Evolutionary conservation across 106 monocot species (phyloP).

Genomic region (Platanthera zijinensis): DNA sequence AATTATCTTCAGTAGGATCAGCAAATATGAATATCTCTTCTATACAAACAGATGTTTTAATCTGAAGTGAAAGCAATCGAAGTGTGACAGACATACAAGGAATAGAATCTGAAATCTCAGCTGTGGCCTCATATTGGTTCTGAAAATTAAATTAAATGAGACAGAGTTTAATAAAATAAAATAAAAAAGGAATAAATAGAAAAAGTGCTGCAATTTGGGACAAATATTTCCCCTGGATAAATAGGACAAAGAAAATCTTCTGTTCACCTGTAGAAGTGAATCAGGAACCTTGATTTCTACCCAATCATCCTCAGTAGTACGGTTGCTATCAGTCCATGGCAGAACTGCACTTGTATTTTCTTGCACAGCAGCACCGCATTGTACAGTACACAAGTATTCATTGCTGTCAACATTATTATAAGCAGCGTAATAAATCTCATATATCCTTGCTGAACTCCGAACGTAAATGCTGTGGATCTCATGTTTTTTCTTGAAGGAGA

Average conservation of each 20-base stretch:
- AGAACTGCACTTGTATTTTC: constrained; percentile 16
- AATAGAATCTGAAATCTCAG: constrained; percentile 74
- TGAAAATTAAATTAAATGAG: constrained; percentile 19
- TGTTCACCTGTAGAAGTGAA: constrained; percentile 17
- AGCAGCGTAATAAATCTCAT: constrained; percentile 66
- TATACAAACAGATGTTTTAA: constrained; percentile 45
- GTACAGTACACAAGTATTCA: constrained; percentile 84
- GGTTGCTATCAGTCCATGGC: constrained; percentile 21
- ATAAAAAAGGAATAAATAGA: background rate
- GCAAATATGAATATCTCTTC: constrained; percentile 85
- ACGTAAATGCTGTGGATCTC: constrained; percentile 75
- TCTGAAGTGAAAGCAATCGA: constrained; percentile 74
- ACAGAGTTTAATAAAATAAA: background rate
- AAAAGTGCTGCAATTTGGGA: constrained; percentile 10
- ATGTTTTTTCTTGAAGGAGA: constrained; percentile 56
- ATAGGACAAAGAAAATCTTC: constrained; percentile 5
- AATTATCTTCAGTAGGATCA: constrained; percentile 51
- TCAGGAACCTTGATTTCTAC: constrained; percentile 55
- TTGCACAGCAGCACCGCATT: constrained; percentile 43
- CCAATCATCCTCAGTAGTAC: constrained; percentile 72
- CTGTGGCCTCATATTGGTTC: constrained; percentile 80
- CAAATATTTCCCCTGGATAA: constrained; percentile 7
- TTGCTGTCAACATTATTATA: constrained; percentile 26
- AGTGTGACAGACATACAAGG: constrained; percentile 65
- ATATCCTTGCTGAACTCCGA: constrained; percentile 58